Percentiles rank a stretch among this genome's conserved stretches.
These are phyloP conservation scores for Colletotrichum sp. DNA, from an alignment of 2,329 filamentous ascomycete species.

Conservation along the genomic window DNA sequence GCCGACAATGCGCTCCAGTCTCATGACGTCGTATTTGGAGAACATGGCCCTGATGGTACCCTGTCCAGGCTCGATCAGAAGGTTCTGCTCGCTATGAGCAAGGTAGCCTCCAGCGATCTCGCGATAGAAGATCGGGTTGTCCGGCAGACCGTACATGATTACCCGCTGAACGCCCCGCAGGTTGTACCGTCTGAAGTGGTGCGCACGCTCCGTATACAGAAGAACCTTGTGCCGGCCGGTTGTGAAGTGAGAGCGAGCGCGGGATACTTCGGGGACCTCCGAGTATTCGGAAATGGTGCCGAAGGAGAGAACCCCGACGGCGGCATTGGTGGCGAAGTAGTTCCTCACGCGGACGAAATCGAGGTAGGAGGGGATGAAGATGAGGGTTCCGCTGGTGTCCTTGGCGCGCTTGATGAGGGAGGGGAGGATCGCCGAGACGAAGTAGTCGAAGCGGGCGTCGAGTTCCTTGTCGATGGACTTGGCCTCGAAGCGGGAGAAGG, in stretches of 20 bases:
- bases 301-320: conserved; percentile 67
- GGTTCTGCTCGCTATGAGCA: conserved; percentile 61
- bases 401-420: conserved; percentile 72
- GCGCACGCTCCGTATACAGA: conserved; percentile 93
- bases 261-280: conserved; percentile 76
- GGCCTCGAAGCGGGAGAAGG: conserved; percentile 85
- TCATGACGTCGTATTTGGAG: conserved; percentile 87
- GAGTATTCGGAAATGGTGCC: conserved; percentile 91
- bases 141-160: conserved; percentile 89
- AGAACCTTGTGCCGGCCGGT: conserved; percentile 82
- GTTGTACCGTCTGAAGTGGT: conserved; percentile 91
- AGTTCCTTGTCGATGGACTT: conserved; percentile 76
- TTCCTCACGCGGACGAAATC: conserved; percentile 95
- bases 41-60: conserved; percentile 72
- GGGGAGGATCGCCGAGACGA: conserved; percentile 81
- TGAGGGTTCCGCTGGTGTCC: conserved; percentile 71
- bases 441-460: conserved; percentile 89
- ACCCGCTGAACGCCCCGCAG: conserved; percentile 82
- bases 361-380: conserved; percentile 93
- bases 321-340: conserved; percentile 77
- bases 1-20: conserved; percentile 87
- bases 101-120: conserved; percentile 77
- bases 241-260: conserved; percentile 87
- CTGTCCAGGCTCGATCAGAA: conserved; percentile 60
- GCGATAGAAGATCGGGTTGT: conserved; percentile 83